Evolutionary conservation across 1,139 yeast species (phyloP).

Genomic region (Yamadazyma diddensiae): DNA sequence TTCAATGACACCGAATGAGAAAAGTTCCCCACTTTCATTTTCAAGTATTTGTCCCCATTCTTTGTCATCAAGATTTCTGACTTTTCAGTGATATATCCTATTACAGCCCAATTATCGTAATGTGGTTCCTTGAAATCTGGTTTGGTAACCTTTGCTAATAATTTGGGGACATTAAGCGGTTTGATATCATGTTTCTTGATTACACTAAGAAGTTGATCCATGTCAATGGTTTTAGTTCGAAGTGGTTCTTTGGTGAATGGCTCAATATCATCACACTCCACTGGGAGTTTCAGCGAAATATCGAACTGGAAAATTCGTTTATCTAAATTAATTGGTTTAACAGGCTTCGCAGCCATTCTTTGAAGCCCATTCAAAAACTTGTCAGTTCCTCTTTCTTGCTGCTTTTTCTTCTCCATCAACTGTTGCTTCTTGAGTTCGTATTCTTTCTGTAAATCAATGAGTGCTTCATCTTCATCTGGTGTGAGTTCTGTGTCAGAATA

Average conservation of each 20-base stretch:
- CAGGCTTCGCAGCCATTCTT: constrained; percentile 7
- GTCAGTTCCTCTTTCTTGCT: constrained; percentile 6
- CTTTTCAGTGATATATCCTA: constrained; percentile 66
- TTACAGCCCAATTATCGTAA: constrained; percentile 70
- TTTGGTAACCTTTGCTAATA: constrained; percentile 59
- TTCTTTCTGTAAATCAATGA: constrained; percentile 27
- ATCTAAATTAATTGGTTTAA: constrained; percentile 16
- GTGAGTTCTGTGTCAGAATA: constrained; percentile 24
- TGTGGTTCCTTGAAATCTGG: constrained; percentile 70
- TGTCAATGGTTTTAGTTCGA: constrained; percentile 6
- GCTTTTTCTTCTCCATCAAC: constrained; percentile 16
- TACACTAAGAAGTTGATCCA: not conserved
- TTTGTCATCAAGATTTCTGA: constrained; percentile 40
- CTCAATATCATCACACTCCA: constrained; percentile 18
- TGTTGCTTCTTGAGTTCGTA: constrained; percentile 22
- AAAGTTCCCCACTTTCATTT: constrained; percentile 67
- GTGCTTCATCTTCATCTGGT: constrained; percentile 27
- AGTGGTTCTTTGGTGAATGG: constrained; percentile 14
- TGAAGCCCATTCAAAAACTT: constrained; percentile 17
- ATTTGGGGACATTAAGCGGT: constrained; percentile 29
- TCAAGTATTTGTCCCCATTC: constrained; percentile 50
- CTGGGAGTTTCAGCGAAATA: constrained; percentile 2
- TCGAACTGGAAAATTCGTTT: constrained; percentile 22
- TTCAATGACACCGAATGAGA: constrained; percentile 53
- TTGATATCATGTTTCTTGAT: constrained; percentile 41